Evolutionary conservation across 225 moss, liverwort and hornwort species (phyloP), one percentile per base, ranked within the genome.

Genomic region (Lunularia cruciata): DNA sequence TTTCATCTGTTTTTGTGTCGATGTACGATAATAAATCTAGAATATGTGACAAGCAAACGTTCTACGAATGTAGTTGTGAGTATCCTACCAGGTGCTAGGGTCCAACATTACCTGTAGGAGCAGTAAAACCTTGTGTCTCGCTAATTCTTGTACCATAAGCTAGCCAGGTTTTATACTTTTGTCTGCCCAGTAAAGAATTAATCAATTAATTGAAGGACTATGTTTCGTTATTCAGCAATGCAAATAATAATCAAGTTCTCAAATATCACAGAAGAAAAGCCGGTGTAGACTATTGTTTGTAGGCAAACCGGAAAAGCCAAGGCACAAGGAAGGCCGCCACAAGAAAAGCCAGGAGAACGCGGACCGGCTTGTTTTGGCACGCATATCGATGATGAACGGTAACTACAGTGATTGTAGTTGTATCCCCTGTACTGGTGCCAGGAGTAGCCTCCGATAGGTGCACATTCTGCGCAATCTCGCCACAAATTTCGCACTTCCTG

Each of bases 271-370:
- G 61, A 12, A 10, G 8, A 38, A 37, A 2, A 20, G 60, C 6
- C 38, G 57, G 12, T 8, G 32, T 13, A 58, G 2, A 49, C 61
- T 69, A 76, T 38, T 65, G 72, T 64, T 65, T 72, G 58, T 73
- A 81, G 30, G 74, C 80, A 65, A 81, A 81, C 12, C 80, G 80
- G 35, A 81, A 81, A 25, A 81, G 76, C 80, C 80, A 81, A 27
- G 80, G 80, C 31, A 81, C 45, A n/a, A 81, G 65, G 52, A 81
- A 81, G 38, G 76, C 80, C 34, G 76, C 70, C 16, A 76, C 60
- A 11, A 81, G 76, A 54, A 76, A 81, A 14, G 72, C 70, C 15
- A 81, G 43, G 32, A 81, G 57, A 20, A 63, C 76, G 59, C 80
- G 80, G 69, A 81, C 58, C 33, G 80, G 72, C 72, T 68, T 76